Base-by-base conservation (phyloP, 306 rosid species). In the Coriaria nepalensis region DNA sequence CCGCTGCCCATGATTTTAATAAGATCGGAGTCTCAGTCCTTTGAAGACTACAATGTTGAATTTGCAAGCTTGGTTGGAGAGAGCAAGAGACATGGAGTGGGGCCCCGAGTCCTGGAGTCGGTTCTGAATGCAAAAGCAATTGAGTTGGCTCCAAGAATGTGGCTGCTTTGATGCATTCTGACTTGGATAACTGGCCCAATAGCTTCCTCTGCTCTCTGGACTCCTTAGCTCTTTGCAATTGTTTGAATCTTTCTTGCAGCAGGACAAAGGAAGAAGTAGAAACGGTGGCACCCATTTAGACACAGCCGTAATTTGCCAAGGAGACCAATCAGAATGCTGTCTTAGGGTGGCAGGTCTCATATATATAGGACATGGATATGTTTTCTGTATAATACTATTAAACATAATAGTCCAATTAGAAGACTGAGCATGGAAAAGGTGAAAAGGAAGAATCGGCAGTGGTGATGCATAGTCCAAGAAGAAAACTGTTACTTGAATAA, bases 181-280 rank as follows among this genome's bases (percentile, higher is more conserved):
- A 52, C 43, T 53, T 69, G 15, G 73, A 57, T 7, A 52, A 52
- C 50, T 68, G 53, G 54, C 76, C 57, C 35, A 67, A 51, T n/a
- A 65, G 62, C 69, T 69, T 76, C 49, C 65, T 65, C 59, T 66
- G 73, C 53, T 69, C 65, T 61, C 75, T 74, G 60, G 61, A 65
- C 69, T 69, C 75, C 56, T 68, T 73, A 34, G 72, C 80, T 57
- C 59, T 61, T 69, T 69, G 73, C 73, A 74, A 50, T 60, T 46
- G 69, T 53, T 61, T 57, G 42, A 73, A 73, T 49, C 79, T 64
- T 61, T 73, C 79, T 59, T 73, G 76, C 53, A 69, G 75, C 54
- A 74, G 47, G 38, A 69, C 73, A 32, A 74, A 69, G 64, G 80
- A 69, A 65, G 80, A 69, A 49, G 45, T 60, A 38, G 10, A 20